These are phyloP conservation scores for Aegle marmelos DNA, from an alignment of 345 rosid species.

Conservation along the genomic window DNA sequence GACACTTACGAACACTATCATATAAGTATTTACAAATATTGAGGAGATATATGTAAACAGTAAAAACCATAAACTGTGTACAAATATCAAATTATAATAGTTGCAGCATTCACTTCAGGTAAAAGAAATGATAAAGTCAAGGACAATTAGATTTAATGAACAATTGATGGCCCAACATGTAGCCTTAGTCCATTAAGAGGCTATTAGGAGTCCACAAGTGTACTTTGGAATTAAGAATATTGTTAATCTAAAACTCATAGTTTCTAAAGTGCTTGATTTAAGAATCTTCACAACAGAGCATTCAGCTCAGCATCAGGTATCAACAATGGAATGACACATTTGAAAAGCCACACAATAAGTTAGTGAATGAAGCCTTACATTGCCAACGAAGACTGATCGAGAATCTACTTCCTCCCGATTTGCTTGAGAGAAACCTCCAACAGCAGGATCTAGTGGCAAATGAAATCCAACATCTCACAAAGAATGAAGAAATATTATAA, in stretches of 20 bases:
- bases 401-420: constrained; percentile 71
- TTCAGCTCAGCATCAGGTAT: neutral
- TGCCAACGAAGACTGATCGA: constrained; percentile 74
- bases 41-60: neutral
- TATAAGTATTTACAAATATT: neutral
- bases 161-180: neutral
- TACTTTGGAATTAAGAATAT: no score
- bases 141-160: neutral
- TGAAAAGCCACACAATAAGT: constrained; percentile 8
- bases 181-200: neutral
- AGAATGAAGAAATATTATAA: neutral
- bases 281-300: neutral
- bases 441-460: constrained; percentile 52
- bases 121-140: neutral
- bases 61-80: neutral
- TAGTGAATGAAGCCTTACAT: constrained; percentile 49
- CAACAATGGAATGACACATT: neutral
- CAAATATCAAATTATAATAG: neutral
- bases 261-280: neutral
- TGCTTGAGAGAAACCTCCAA: constrained; percentile 48
- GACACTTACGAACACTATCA: neutral
- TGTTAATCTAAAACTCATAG: no score
- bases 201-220: no score
- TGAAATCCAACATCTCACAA: constrained; percentile 16
- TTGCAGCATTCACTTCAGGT: neutral